Percentiles rank a stretch among this genome's conserved stretches.
Conservation (phyloP, 306 rosid genomes). For the Rosa chinensis region DNA sequence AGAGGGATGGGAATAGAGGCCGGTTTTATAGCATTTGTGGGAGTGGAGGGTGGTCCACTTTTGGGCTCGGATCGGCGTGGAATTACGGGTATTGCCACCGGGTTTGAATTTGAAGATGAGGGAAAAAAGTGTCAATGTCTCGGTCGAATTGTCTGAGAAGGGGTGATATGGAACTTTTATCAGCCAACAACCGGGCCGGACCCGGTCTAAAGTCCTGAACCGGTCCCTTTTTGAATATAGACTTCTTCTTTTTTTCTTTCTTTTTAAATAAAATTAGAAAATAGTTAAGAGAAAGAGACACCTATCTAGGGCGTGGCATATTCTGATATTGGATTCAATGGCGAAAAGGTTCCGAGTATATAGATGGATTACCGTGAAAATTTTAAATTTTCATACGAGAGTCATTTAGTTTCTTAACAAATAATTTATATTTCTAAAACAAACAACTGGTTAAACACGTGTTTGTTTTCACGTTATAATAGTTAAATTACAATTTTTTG, state of each 20-base stretch:
- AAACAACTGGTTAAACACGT: too few relatives aligned
- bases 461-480: background rate
- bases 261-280: background rate
- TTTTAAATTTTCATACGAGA: background rate
- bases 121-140: constrained; percentile 18
- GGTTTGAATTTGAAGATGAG: constrained; percentile 59
- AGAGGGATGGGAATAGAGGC: constrained; percentile 17
- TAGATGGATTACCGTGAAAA: rapidly evolving
- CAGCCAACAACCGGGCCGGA: background rate
- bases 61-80: constrained; percentile 46
- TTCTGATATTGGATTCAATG: background rate
- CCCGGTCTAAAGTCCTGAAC: background rate
- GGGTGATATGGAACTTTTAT: background rate
- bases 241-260: too few relatives aligned
- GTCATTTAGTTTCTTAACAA: too few relatives aligned
- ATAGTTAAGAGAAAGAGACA: background rate
- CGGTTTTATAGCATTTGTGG: constrained; percentile 24
- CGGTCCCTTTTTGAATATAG: background rate
- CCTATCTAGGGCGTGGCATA: background rate
- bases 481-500: too few relatives aligned
- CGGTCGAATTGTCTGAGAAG: background rate
- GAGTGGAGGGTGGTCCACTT: background rate
- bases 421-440: too few relatives aligned
- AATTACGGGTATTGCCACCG: constrained; percentile 50
- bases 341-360: background rate